Evolutionary conservation across 371 early-diverging fungal genomes (phyloP).

Genomic region (Fennellomyces sp.): DNA sequence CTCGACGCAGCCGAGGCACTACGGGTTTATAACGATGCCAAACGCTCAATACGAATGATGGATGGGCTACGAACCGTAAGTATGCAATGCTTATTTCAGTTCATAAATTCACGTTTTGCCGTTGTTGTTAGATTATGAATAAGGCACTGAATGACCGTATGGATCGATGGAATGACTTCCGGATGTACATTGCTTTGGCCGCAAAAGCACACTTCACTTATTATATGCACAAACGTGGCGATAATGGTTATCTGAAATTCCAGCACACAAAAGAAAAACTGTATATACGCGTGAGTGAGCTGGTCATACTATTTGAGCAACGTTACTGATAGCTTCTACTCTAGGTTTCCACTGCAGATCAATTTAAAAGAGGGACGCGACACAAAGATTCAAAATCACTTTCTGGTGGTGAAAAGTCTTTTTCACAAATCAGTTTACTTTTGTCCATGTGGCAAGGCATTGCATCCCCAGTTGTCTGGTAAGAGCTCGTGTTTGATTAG

Average conservation of each 20-base stretch:
- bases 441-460: constrained; percentile 97
- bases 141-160: constrained; percentile 62
- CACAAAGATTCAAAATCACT: constrained; percentile 90
- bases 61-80: constrained; percentile 53
- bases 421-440: constrained; percentile 95
- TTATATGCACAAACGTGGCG: constrained; percentile 84
- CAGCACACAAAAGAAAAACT: constrained; percentile 77
- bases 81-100: not conserved
- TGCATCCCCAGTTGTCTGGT: constrained; percentile 92
- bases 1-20: constrained; percentile 50
- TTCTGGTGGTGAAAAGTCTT: constrained; percentile 99
- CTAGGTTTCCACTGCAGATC: constrained; percentile 48
- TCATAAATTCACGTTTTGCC: not conserved
- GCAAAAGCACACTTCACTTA: constrained; percentile 75
- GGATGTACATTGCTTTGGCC: constrained; percentile 71
- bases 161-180: constrained; percentile 68
- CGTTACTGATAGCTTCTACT: not conserved
- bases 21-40: constrained; percentile 60
- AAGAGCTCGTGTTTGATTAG: constrained; percentile 7
- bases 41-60: constrained; percentile 48
- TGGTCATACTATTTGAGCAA: not conserved
- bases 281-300: constrained; percentile 60
- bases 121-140: constrained; percentile 61
- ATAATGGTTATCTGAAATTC: constrained; percentile 84
- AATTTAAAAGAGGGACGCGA: constrained; percentile 41